A percentile compares a stretch with the other conserved stretches of the same genome.
Evolutionary conservation across 345 rosid genomes (phyloP).

Genomic region (Laguncularia racemosa): DNA sequence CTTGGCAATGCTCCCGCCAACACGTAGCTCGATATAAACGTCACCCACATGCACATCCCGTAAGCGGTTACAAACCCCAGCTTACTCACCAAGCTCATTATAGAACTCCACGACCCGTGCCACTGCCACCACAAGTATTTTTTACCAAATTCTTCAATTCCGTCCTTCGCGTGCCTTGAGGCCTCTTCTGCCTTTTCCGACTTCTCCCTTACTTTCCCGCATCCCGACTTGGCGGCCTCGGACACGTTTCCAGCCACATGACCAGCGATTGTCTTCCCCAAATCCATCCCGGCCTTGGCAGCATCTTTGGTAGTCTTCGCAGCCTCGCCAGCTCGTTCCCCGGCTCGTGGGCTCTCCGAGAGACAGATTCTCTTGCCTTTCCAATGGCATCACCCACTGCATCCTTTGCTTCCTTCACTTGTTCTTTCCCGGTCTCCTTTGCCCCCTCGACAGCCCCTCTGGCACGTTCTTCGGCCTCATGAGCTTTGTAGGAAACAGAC

Average conservation of each 20-base stretch:
- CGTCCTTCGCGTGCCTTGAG: background rate
- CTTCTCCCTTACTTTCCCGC: conserved; percentile 7
- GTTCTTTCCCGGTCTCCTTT: conserved; percentile 1
- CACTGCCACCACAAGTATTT: background rate
- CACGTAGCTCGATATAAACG: conserved; percentile 61
- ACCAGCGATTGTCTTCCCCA: background rate
- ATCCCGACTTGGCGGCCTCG: background rate
- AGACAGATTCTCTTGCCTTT: background rate
- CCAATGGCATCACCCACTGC: background rate
- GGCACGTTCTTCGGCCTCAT: conserved; percentile 13
- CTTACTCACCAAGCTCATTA: conserved; percentile 28
- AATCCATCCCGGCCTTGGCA: conserved; percentile 2
- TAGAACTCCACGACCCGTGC: background rate
- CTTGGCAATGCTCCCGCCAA: conserved; percentile 42
- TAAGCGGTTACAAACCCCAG: conserved; percentile 45
- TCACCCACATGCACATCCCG: conserved; percentile 74
- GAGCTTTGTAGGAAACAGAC: conserved; percentile 2
- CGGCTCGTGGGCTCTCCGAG: conserved; percentile 8
- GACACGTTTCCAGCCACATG: conserved; percentile 4
- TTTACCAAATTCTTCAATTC: background rate
- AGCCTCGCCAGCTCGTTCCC: background rate
- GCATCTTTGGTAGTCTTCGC: conserved; percentile 5
- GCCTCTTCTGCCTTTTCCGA: conserved; percentile 7
- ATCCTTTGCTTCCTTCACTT: background rate
- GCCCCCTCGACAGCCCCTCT: conserved; percentile 7